Percentiles rank a stretch among this genome's conserved stretches.
Evolutionary conservation across 1,139 yeast genomes (phyloP).

Genomic region (Kluyveromyces sp.): DNA sequence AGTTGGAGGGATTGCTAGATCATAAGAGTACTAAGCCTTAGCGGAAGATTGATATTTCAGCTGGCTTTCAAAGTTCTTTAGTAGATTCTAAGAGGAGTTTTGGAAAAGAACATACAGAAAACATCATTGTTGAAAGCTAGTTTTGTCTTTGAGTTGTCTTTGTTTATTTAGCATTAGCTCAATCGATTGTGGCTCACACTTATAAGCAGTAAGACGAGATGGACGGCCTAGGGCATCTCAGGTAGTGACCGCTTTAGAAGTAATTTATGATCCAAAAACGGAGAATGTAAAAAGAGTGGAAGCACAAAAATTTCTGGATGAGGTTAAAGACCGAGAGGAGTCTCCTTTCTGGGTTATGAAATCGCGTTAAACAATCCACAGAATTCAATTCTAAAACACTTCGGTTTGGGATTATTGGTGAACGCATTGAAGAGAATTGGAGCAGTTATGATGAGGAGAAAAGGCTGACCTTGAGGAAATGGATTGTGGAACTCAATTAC

Average conservation of each 20-base stretch:
- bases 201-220: conserved; percentile 26
- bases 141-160: no score
- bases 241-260: conserved; percentile 67
- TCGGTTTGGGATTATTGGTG: conserved; percentile 75
- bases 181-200: not conserved
- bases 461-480: conserved; percentile 61
- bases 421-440: conserved; percentile 58
- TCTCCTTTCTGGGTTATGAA: conserved; percentile 88
- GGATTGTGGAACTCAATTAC: conserved; percentile 74
- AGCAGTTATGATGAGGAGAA: conserved; percentile 54
- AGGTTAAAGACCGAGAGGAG: conserved; percentile 67
- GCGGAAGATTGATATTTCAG: no score
- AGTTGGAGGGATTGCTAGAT: no score
- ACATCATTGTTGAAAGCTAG: no score
- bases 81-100: no score
- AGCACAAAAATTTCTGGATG: conserved; percentile 69
- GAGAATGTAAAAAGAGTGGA: conserved; percentile 55
- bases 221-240: conserved; percentile 59
- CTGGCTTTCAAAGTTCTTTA: no score
- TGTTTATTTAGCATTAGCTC: no score
- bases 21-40: no score
- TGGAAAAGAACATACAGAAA: no score
- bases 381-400: conserved; percentile 75
- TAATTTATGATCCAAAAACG: conserved; percentile 68
- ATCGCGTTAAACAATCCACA: conserved; percentile 60